These are phyloP conservation scores for Naganishia sp. DNA, from an alignment of 1,284 basidiomycete genomes.

Conservation along the genomic window DNA sequence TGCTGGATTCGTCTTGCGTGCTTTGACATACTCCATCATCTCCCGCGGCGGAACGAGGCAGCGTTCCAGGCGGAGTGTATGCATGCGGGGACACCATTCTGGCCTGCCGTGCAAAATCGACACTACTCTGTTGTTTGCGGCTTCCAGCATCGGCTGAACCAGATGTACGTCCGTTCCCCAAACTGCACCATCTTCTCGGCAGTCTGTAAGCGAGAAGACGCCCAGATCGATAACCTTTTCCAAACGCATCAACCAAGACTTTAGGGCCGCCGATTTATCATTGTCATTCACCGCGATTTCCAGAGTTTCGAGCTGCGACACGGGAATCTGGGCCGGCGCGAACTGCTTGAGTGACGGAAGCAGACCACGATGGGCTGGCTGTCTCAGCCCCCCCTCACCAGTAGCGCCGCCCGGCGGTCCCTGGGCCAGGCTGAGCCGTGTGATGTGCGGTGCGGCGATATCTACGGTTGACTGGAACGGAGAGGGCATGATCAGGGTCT, in stretches of 20 bases:
- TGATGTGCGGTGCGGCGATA: too few species aligned
- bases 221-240: slow-evolving; percentile 9
- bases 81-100: slow-evolving; percentile 25
- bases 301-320: slow-evolving; percentile 8
- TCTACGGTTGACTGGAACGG: not conserved
- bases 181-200: slow-evolving; percentile 11
- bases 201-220: slow-evolving; percentile 10
- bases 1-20: not conserved
- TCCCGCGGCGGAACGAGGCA: slow-evolving; percentile 14
- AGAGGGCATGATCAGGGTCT: slow-evolving; percentile 12
- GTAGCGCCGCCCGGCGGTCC: too few species aligned
- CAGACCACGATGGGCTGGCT: not conserved
- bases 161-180: slow-evolving; percentile 17
- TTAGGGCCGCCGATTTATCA: slow-evolving; percentile 15
- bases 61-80: slow-evolving; percentile 11
- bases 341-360: slow-evolving; percentile 17
- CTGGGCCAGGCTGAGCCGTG: too few species aligned
- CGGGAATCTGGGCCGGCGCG: slow-evolving; percentile 11
- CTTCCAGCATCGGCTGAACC: slow-evolving; percentile 20
- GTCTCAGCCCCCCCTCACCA: too few species aligned
- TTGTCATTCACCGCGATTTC: slow-evolving; percentile 9
- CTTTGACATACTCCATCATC: slow-evolving; percentile 23
- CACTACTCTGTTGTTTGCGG: slow-evolving; percentile 16
- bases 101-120: slow-evolving; percentile 10
- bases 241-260: slow-evolving; percentile 24